phyloP scores from a whole-genome alignment of 2,329 filamentous ascomycete species.

The Drechslerella dactyloides region DNA sequence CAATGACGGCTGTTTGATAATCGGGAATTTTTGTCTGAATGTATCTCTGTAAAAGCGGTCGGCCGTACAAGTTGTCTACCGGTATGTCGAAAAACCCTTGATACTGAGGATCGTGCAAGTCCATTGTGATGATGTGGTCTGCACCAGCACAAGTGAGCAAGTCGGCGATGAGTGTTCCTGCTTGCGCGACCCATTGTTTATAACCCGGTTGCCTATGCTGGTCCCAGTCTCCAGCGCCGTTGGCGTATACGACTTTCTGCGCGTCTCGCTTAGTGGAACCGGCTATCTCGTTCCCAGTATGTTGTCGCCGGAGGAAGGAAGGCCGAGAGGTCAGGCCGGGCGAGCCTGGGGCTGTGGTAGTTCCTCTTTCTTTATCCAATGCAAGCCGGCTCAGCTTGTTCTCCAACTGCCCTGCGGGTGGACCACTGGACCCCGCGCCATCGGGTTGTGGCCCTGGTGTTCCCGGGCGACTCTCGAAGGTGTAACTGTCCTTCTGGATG shows the following conservation, averaged over 20 bases:
- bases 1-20: conserved; percentile 84
- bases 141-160: conserved; percentile 93
- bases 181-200: conserved; percentile 98
- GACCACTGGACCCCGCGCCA: conserved; percentile 34
- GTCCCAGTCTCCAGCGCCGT: conserved; percentile 64
- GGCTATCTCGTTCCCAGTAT: conserved; percentile 36
- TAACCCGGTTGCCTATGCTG: conserved; percentile 89
- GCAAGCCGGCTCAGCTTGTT: conserved; percentile 53
- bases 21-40: conserved; percentile 82
- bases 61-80: conserved; percentile 94
- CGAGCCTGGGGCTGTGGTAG: conserved; percentile 37
- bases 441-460: conserved; percentile 71
- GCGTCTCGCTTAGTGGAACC: conserved; percentile 43
- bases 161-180: conserved; percentile 91
- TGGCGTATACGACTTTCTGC: conserved; percentile 64
- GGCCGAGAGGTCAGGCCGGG: conserved; percentile 36
- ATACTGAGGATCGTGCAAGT: conserved; percentile 93
- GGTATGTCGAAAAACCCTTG: conserved; percentile 99
- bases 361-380: conserved; percentile 51
- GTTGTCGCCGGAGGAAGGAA: conserved; percentile 38
- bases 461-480: conserved; percentile 88
- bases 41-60: conserved; percentile 73
- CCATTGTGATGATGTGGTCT: conserved; percentile 97
- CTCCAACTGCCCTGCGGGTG: conserved; percentile 53
- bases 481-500: conserved; percentile 67